Base-by-base conservation (phyloP, 805 yeast species). In the Pichia phayaonensis region DNA sequence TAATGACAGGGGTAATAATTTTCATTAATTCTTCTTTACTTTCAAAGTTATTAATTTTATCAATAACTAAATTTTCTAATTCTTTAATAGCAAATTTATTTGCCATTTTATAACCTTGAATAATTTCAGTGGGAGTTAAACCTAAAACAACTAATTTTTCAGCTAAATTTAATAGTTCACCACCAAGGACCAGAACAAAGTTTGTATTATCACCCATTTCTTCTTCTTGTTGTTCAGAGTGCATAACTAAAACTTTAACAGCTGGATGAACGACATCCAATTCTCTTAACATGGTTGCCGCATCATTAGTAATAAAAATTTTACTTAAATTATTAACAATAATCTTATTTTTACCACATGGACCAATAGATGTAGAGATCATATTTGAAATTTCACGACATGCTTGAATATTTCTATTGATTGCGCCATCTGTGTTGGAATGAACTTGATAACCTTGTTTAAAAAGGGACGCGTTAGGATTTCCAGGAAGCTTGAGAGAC, bases 131-230 rank as follows among this genome's bases (percentile, higher is more conserved):
- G 20, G 97, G 89, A 50, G 88, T 87, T 59, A 94, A 75, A 12
- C 99, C 99, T 56, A 90, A 69, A 8, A 84, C 79, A 51, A 92
- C 72, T 57, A 94, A 74, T 65, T 87, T 88, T 67, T 90, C 97
- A 46, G 96, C 88, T 59, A 86, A 81, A 61, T 81, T 84, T 56
- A 94, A 76, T 51, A 94, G 72, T 67, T 94, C 98, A 49, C 98
- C 98, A 24, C 97, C 97, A 54, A 94, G 76, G 38, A 92, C 80
- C 59, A 94, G 78, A 41, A 94, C 98, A 55, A 90, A 77, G 68
- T 92, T 94, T 23, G 97, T 87, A 61, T 87, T 88, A 69, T 94
- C 99, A 54, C 99, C 99, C 89, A 92, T 86, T 73, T 92, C 99
- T 59, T 81, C 79, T 67, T 94, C 96, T 71, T 94, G 99, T 72